Percentiles rank a stretch among this genome's conserved stretches.
Evolutionary conservation across 148 eudicot species (phyloP).

Genomic region (Cornus florida): DNA sequence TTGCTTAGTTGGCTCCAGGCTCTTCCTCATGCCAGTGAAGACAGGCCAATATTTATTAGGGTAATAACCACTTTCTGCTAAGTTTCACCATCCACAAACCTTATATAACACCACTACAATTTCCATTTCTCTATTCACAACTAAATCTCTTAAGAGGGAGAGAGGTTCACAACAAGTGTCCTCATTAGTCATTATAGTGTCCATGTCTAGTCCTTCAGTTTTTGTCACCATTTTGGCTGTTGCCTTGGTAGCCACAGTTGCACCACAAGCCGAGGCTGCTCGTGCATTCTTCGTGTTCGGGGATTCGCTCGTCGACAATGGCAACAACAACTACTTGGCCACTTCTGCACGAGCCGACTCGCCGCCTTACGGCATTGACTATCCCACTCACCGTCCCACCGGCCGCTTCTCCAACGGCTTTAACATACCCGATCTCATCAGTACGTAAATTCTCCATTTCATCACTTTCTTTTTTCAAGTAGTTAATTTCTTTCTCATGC

Average conservation of each 20-base stretch:
- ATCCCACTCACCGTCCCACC: conserved; percentile 57
- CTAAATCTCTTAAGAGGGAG: neutral
- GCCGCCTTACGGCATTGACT: conserved; percentile 75
- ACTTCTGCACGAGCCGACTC: conserved; percentile 72
- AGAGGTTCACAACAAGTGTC: neutral
- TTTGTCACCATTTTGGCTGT: neutral
- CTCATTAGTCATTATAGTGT: neutral
- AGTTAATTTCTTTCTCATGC: too few relatives aligned
- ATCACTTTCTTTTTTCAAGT: too few relatives aligned
- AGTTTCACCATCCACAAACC: neutral
- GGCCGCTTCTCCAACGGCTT: conserved; percentile 85
- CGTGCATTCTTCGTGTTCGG: conserved; percentile 83
- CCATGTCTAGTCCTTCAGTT: conserved; percentile 5
- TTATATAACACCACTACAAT: neutral
- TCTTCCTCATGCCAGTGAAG: neutral
- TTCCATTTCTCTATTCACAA: neutral
- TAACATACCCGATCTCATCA: conserved; percentile 61
- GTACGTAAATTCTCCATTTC: conserved; percentile 25
- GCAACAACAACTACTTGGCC: conserved; percentile 72
- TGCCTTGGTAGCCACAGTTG: neutral
- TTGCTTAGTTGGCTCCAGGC: neutral
- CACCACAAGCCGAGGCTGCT: conserved; percentile 34
- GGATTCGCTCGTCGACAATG: conserved; percentile 74
- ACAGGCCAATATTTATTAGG: conserved; percentile 4
- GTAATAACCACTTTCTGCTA: neutral